Evolutionary conservation across 495 filamentous ascomycete species (phyloP).

Genomic region (Podospora fimiseda): DNA sequence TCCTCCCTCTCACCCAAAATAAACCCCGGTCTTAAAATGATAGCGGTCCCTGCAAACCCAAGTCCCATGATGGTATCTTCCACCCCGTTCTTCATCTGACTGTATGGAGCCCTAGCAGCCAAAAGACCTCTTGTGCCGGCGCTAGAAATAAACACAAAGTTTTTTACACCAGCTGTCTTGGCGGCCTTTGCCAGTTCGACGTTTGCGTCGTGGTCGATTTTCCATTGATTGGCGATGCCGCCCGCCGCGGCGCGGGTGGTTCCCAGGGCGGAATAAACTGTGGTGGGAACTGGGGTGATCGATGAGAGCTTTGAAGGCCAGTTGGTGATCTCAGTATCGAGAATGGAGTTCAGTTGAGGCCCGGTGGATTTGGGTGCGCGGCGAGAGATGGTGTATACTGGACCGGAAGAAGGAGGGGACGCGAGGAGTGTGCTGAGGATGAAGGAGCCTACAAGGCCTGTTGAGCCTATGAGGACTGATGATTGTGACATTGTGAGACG

Average conservation of each 20-base stretch:
- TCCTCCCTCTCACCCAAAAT: conserved; percentile 65
- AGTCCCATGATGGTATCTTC: conserved; percentile 67
- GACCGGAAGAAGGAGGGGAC: conserved; percentile 28
- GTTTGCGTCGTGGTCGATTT: conserved; percentile 71
- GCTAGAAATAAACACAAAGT: conserved; percentile 63
- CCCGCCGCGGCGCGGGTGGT: conserved; percentile 62
- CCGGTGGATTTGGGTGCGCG: conserved; percentile 40
- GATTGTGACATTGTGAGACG: conserved; percentile 3
- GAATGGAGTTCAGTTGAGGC: conserved; percentile 43
- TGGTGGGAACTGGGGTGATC: conserved; percentile 49
- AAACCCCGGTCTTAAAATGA: conserved; percentile 68
- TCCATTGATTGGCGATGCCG: conserved; percentile 65
- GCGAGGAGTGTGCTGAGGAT: conserved; percentile 52
- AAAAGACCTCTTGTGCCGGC: conserved; percentile 38
- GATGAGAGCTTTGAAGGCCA: conserved; percentile 52
- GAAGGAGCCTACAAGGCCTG: conserved; percentile 51
- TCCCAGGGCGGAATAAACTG: conserved; percentile 60
- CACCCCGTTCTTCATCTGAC: conserved; percentile 72
- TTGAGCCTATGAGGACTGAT: conserved; percentile 49
- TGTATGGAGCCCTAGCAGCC: conserved; percentile 42
- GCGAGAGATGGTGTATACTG: conserved; percentile 53
- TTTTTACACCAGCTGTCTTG: conserved; percentile 54
- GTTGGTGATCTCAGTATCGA: conserved; percentile 41
- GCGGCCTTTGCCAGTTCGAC: conserved; percentile 62
- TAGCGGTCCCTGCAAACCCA: conserved; percentile 60